Evolutionary conservation across 148 eudicot species (phyloP).

Genomic region (Polygonum aviculare): DNA sequence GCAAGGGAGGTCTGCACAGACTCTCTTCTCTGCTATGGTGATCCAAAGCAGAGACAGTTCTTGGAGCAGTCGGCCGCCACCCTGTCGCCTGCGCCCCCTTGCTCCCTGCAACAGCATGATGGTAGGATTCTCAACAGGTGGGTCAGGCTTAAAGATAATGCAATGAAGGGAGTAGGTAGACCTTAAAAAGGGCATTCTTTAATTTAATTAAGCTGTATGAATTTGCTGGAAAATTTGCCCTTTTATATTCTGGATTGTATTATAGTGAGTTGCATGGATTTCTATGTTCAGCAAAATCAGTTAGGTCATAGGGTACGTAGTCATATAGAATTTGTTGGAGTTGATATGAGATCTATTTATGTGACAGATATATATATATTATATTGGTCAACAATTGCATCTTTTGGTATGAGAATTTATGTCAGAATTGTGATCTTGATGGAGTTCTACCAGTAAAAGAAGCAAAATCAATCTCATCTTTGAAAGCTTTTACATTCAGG

Average conservation of each 20-base stretch:
- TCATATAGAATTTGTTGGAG: background rate
- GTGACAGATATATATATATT: background rate
- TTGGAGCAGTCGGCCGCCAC: slow-evolving; percentile 52
- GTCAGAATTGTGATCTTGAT: background rate
- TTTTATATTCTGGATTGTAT: background rate
- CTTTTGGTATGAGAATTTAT: background rate
- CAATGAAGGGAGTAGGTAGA: slow-evolving; percentile 15
- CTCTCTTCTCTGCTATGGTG: slow-evolving; percentile 70
- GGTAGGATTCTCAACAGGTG: slow-evolving; percentile 22
- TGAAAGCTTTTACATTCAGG: background rate
- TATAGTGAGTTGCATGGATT: background rate
- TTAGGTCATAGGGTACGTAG: background rate
- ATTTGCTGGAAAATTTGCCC: background rate
- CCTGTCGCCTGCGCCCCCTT: slow-evolving; percentile 51
- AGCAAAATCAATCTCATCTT: background rate
- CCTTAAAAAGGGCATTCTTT: background rate
- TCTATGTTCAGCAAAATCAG: background rate
- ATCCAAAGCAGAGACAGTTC: slow-evolving; percentile 45
- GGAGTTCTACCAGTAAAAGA: background rate
- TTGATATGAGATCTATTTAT: background rate
- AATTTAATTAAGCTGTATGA: too few species aligned
- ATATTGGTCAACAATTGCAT: too few species aligned
- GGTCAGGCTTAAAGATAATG: slow-evolving; percentile 33
- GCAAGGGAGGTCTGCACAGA: slow-evolving; percentile 56
- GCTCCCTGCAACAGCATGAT: slow-evolving; percentile 36